Conservation (phyloP, 176 grass and related monocot genomes). For the Oryza meridionalis region DNA sequence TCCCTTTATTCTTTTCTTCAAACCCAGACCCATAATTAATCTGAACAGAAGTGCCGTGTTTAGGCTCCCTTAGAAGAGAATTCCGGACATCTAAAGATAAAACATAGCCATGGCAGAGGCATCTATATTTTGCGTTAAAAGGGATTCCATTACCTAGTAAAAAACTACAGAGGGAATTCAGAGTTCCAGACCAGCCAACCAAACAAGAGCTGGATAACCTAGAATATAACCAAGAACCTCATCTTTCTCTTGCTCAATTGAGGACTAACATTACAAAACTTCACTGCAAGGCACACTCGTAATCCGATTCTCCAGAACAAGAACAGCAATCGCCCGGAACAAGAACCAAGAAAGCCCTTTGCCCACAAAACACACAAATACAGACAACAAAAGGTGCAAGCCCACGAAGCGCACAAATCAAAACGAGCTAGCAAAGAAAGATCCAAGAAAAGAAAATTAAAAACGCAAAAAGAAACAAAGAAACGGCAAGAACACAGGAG, state of each 20-base stretch:
- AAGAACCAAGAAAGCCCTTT: neutral
- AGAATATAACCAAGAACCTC: neutral
- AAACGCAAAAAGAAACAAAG: neutral
- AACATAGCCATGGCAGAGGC: neutral
- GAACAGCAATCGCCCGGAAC: neutral
- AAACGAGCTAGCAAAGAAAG: neutral
- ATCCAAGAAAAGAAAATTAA: neutral
- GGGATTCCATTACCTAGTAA: neutral
- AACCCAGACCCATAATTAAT: neutral
- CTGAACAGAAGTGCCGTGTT: neutral
- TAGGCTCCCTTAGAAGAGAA: neutral
- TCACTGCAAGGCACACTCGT: neutral
- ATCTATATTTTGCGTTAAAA: neutral
- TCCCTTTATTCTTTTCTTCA: neutral
- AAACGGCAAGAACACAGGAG: neutral
- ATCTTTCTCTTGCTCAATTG: neutral
- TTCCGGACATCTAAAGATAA: neutral
- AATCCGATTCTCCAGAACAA: neutral
- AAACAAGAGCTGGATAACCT: neutral
- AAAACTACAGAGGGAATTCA: neutral
- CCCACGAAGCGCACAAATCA: neutral
- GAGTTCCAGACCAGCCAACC: neutral
- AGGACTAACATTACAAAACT: neutral
- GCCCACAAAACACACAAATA: neutral
- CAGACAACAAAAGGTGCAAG: neutral